Conservation (phyloP, 306 rosid species). For the Castanospermum australe region DNA sequence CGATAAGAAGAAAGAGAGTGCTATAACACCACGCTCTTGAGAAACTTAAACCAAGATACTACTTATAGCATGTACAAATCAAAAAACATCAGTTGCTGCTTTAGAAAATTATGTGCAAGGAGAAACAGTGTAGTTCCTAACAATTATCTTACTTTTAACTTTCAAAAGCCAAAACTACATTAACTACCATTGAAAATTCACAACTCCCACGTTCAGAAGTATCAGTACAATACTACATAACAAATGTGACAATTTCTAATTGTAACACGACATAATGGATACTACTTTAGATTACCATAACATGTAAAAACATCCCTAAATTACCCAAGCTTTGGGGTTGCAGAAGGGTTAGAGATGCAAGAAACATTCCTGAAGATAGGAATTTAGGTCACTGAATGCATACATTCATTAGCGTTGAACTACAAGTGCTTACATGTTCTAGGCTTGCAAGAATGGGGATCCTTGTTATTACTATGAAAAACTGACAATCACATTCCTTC, state of each 20-base stretch:
- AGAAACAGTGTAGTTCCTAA: neutral
- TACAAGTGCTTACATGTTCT: neutral
- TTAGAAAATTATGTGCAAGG: neutral
- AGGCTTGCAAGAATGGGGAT: neutral
- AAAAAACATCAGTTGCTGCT: neutral
- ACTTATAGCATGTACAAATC: neutral
- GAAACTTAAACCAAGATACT: neutral
- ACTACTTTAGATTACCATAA: conserved; percentile 5
- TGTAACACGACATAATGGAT: neutral
- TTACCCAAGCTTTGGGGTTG: neutral
- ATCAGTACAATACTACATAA: neutral
- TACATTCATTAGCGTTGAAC: neutral
- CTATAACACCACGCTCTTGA: neutral
- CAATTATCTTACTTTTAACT: conserved; percentile 5
- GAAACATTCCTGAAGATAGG: conserved; percentile 1
- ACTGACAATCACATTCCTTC: neutral
- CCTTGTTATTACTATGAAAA: neutral
- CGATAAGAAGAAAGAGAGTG: neutral
- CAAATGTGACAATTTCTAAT: neutral
- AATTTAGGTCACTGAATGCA: neutral
- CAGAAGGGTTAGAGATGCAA: neutral
- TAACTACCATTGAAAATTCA: conserved; percentile 3
- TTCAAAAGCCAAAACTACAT: neutral
- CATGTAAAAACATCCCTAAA: neutral
- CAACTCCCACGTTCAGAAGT: neutral